These are phyloP conservation scores for Penicillium crustosum DNA, from an alignment of 2,329 filamentous ascomycete genomes.

Conservation along the genomic window DNA sequence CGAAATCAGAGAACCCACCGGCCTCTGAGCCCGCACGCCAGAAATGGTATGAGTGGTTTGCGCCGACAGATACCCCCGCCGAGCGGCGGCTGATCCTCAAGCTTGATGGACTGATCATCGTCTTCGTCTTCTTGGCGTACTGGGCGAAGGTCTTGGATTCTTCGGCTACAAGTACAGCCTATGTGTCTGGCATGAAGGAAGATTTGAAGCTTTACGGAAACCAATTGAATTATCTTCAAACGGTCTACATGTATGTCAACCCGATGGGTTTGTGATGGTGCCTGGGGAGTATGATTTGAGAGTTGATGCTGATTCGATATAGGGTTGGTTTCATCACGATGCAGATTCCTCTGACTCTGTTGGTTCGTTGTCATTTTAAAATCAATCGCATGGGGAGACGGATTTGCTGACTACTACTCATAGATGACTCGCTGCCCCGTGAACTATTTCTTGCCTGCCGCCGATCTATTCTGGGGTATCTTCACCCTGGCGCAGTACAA, in stretches of 20 bases:
- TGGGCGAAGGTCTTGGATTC: conserved; percentile 23
- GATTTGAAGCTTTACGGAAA: conserved; percentile 23
- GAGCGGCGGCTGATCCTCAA: conserved; percentile 22
- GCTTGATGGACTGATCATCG: conserved; percentile 21
- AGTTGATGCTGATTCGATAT: background rate
- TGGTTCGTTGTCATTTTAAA: conserved; percentile 7
- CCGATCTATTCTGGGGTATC: conserved; percentile 20
- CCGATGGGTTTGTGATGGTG: background rate
- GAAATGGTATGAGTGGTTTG: conserved; percentile 24
- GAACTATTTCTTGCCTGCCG: conserved; percentile 21
- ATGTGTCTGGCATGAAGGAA: conserved; percentile 27
- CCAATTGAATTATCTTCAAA: conserved; percentile 26
- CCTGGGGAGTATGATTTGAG: background rate
- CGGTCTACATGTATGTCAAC: conserved; percentile 18
- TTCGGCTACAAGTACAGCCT: conserved; percentile 24
- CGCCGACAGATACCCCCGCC: conserved; percentile 18
- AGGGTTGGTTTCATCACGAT: conserved; percentile 23
- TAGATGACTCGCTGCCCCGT: conserved; percentile 23
- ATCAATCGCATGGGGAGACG: background rate
- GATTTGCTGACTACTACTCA: background rate
- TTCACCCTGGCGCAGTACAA: conserved; percentile 22
- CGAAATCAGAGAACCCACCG: background rate
- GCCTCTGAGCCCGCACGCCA: conserved; percentile 6
- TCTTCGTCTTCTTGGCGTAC: conserved; percentile 22
- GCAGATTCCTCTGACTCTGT: conserved; percentile 20